Evolutionary conservation across 352 stramenopile genomes (phyloP).

Genomic region (Globisporangium parvum): DNA sequence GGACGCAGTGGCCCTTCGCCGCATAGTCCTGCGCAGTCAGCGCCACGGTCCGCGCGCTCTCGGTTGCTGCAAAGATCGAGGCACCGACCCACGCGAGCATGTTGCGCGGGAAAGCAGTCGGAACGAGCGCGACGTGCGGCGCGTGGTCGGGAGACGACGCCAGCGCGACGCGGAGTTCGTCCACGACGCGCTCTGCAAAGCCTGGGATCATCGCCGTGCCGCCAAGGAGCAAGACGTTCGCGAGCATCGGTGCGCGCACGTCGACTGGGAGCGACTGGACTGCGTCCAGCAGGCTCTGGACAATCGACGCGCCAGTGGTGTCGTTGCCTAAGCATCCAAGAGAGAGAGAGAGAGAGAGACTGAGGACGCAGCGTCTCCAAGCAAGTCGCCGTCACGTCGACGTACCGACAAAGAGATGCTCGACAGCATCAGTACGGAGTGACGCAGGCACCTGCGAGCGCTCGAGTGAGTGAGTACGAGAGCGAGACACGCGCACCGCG

Average conservation of each 20-base stretch:
- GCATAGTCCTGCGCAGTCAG: slow-evolving; percentile 55
- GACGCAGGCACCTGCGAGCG: slow-evolving; percentile 28
- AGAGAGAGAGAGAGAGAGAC: neutral
- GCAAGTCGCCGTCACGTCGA: too few relatives aligned
- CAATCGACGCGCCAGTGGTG: slow-evolving; percentile 40
- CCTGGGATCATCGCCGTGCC: slow-evolving; percentile 75
- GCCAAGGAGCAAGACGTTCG: slow-evolving; percentile 72
- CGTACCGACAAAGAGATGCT: slow-evolving; percentile 44
- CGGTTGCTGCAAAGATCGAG: slow-evolving; percentile 68
- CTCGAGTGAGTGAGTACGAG: neutral
- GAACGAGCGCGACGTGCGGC: slow-evolving; percentile 29
- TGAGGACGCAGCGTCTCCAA: neutral
- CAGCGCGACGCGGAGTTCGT: slow-evolving; percentile 30
- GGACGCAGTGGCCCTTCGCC: slow-evolving; percentile 20
- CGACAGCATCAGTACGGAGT: slow-evolving; percentile 32
- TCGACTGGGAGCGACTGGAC: slow-evolving; percentile 60
- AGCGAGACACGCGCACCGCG: too few relatives aligned
- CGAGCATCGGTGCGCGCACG: slow-evolving; percentile 50
- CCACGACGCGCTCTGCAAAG: slow-evolving; percentile 42
- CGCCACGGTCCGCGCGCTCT: slow-evolving; percentile 29
- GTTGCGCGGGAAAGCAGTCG: slow-evolving; percentile 60
- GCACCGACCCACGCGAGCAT: slow-evolving; percentile 73
- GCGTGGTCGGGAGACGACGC: slow-evolving; percentile 14
- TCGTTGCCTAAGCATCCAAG: slow-evolving; percentile 15
- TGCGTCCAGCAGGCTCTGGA: slow-evolving; percentile 45